A percentile compares a stretch with the other conserved stretches of the same genome.
phyloP scores from a whole-genome alignment of 352 stramenopile genomes.

The Globisporangium perplexum region DNA sequence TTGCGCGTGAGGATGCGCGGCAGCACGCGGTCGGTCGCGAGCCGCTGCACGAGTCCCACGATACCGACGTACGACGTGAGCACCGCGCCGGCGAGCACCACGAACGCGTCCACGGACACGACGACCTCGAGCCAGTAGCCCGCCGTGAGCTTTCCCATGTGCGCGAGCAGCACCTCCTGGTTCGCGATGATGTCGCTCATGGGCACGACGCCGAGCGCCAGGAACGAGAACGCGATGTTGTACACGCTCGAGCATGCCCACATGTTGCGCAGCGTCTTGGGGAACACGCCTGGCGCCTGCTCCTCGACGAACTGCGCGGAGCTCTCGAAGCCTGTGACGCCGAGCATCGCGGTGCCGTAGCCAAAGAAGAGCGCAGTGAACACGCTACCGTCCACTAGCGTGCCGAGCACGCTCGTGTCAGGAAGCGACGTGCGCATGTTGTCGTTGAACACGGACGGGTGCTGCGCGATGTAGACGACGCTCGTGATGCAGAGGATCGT shows the following conservation, averaged over 20 bases:
- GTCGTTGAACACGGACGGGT: conserved; percentile 44
- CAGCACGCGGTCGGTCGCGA: conserved; percentile 53
- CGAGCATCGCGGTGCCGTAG: conserved; percentile 59
- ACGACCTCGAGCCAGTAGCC: conserved; percentile 21
- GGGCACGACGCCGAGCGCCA: conserved; percentile 62
- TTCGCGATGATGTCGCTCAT: conserved; percentile 46
- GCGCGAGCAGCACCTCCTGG: conserved; percentile 45
- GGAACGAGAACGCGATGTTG: conserved; percentile 67
- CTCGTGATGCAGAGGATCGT: conserved; percentile 39
- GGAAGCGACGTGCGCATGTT: conserved; percentile 53
- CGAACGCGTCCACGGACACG: conserved; percentile 64
- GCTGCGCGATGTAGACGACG: conserved; percentile 40
- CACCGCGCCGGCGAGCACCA: conserved; percentile 66
- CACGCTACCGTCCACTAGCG: conserved; percentile 16
- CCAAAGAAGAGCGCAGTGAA: conserved; percentile 49
- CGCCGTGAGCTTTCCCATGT: conserved; percentile 35
- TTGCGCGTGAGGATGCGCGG: conserved; percentile 27
- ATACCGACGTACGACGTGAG: conserved; percentile 71
- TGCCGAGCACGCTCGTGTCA: conserved; percentile 22
- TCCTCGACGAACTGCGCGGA: conserved; percentile 84
- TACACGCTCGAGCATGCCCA: conserved; percentile 71
- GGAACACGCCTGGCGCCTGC: conserved; percentile 71
- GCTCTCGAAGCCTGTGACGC: conserved; percentile 82
- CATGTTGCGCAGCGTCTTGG: conserved; percentile 81
- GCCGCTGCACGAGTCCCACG: conserved; percentile 45